A percentile compares a stretch with the other conserved stretches of the same genome.
These are phyloP conservation scores for Pseudomonodictys pantanalensis DNA, from an alignment of 495 filamentous ascomycete species.

Conservation along the genomic window DNA sequence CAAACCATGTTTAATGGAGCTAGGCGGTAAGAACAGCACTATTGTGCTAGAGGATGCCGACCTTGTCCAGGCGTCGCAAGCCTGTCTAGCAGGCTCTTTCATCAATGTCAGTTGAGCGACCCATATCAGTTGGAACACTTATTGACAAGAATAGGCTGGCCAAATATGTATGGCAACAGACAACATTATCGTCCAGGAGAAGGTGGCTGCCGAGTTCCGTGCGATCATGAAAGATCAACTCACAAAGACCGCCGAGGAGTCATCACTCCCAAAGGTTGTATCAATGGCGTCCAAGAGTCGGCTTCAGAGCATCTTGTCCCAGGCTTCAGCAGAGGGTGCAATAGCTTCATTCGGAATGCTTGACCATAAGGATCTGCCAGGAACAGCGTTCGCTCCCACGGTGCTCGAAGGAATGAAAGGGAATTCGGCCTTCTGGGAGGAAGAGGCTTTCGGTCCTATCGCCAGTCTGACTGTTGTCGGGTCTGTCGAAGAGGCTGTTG, in stretches of 20 bases:
- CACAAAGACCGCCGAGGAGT: constrained; percentile 15
- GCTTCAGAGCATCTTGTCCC: constrained; percentile 51
- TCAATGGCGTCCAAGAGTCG: constrained; percentile 58
- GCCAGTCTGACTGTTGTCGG: constrained; percentile 40
- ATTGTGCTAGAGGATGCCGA: constrained; percentile 58
- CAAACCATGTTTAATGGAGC: constrained; percentile 63
- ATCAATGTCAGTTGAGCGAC: constrained; percentile 39
- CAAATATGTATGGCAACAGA: constrained; percentile 93
- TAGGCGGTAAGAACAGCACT: constrained; percentile 58
- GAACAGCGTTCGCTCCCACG: constrained; percentile 63
- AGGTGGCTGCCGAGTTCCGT: constrained; percentile 62
- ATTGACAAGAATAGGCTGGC: constrained; percentile 45
- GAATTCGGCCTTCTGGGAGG: constrained; percentile 76
- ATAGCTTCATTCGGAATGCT: constrained; percentile 56
- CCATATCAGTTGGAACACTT: neutral
- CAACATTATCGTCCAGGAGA: constrained; percentile 73
- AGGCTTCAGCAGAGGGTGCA: constrained; percentile 68
- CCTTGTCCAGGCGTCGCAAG: constrained; percentile 50
- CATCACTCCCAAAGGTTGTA: constrained; percentile 62
- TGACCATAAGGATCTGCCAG: constrained; percentile 31
- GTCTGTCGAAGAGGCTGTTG: constrained; percentile 26
- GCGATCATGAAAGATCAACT: constrained; percentile 48
- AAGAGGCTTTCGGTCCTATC: constrained; percentile 78
- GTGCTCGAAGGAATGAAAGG: constrained; percentile 63
- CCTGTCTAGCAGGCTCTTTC: constrained; percentile 51